Evolutionary conservation across 352 stramenopile species (phyloP).

Genomic region (Pilasporangium apinafurcum): DNA sequence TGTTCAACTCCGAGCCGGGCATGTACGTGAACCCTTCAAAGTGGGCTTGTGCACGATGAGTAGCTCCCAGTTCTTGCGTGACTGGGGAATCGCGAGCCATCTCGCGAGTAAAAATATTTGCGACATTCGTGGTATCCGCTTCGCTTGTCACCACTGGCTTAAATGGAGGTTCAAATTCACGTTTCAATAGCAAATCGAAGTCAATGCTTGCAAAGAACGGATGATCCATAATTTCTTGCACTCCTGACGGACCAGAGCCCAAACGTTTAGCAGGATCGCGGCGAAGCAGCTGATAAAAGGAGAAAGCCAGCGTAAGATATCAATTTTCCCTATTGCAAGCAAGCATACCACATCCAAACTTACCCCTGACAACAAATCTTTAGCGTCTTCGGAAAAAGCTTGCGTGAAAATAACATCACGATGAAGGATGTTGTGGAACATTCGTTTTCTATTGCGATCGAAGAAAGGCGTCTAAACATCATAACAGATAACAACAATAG

Average conservation of each 20-base stretch:
- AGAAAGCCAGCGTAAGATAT: not conserved
- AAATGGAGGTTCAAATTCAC: slow-evolving; percentile 82
- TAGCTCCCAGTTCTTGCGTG: slow-evolving; percentile 76
- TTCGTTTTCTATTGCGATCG: slow-evolving; percentile 92
- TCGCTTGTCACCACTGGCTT: slow-evolving; percentile 83
- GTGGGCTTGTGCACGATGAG: slow-evolving; percentile 76
- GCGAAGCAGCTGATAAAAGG: slow-evolving; percentile 48
- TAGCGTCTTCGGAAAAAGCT: slow-evolving; percentile 85
- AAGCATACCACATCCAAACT: slow-evolving; percentile 1
- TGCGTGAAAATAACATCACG: slow-evolving; percentile 83
- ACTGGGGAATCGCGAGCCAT: slow-evolving; percentile 86
- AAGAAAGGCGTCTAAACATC: slow-evolving; percentile 88
- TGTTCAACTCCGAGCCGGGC: slow-evolving; percentile 51
- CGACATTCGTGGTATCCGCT: slow-evolving; percentile 81
- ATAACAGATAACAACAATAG: not conserved
- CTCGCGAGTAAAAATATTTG: slow-evolving; percentile 82
- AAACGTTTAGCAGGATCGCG: slow-evolving; percentile 80
- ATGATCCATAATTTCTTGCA: slow-evolving; percentile 87
- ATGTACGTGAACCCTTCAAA: slow-evolving; percentile 95
- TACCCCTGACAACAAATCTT: slow-evolving; percentile 70
- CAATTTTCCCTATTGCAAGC: not conserved
- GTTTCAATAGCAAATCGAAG: slow-evolving; percentile 74
- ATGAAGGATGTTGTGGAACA: slow-evolving; percentile 93
- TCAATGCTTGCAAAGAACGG: slow-evolving; percentile 86
- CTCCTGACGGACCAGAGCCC: slow-evolving; percentile 72